Evolutionary conservation across 2,329 filamentous ascomycete genomes (phyloP), one percentile per base, ranked within the genome.

Genomic region (Trichothecium sympodiale): DNA sequence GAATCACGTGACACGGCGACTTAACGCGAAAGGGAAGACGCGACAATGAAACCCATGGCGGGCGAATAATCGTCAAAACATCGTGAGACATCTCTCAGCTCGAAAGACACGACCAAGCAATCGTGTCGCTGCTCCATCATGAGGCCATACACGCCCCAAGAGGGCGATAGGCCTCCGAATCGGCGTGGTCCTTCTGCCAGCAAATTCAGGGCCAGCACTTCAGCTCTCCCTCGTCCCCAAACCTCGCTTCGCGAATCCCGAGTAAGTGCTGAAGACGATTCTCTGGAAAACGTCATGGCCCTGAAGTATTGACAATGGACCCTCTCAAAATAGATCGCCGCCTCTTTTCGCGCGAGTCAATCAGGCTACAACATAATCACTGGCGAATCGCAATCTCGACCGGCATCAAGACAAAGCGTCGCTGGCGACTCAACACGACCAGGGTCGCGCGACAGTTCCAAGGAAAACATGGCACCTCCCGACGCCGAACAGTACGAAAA

Each of bases 281-380:
- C 29, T 25, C 18, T 20, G 17, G 18, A 23, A 25, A 23, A 12
- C 43, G 48, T 49, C 46, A 48, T 44, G 35, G 28, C 35, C n/a
- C n/a, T n/a, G n/a, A n/a, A n/a, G n/a, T n/a, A n/a, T n/a, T n/a
- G n/a, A n/a, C n/a, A n/a, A n/a, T n/a, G n/a, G n/a, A n/a, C n/a
- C n/a, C n/a, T n/a, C n/a, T n/a, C n/a, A n/a, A n/a, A n/a, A n/a
- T n/a, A n/a, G n/a, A n/a, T n/a, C n/a, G n/a, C n/a, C n/a, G n/a
- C 65, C 6, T 59, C 64, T 2, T 66, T 69, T 36, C 65, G 69
- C 36, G 57, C 67, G 12, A 65, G 63, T 3, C 74, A 74, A 41
- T 71, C 73, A 0, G 64, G 67, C 5, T 77, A 74, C 45, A 74
- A 80, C 45, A 64, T 79, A 27, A 53, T 81, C 8, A 68, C 70